Conservation (phyloP, 2,329 filamentous ascomycete species). For the Hirsutella rhossiliensis region DNA sequence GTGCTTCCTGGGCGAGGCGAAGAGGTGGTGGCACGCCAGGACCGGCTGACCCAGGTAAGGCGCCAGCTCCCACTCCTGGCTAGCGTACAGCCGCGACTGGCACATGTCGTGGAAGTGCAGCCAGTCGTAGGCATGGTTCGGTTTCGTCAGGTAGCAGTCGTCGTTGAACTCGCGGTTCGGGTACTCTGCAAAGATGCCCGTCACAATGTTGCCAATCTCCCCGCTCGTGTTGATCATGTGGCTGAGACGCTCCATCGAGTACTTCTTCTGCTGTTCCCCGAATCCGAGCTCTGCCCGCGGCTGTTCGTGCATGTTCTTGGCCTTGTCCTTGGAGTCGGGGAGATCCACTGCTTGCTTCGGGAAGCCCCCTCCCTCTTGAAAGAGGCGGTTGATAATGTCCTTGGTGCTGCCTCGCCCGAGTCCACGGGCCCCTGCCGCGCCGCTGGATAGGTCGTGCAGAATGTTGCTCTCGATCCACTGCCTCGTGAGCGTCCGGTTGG, state of each 20-base stretch:
- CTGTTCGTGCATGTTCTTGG: conserved; percentile 38
- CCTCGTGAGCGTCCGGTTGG: conserved; percentile 45
- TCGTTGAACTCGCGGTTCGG: conserved; percentile 85
- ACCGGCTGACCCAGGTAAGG: conserved; percentile 80
- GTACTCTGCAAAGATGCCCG: conserved; percentile 77
- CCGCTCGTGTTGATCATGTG: conserved; percentile 72
- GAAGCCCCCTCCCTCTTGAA: conserved; percentile 69
- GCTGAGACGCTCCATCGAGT: conserved; percentile 57
- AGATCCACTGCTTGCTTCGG: conserved; percentile 47
- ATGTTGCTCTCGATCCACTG: conserved; percentile 69
- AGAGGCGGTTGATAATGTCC: conserved; percentile 68
- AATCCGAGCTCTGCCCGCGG: conserved; percentile 54
- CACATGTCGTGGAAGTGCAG: conserved; percentile 83
- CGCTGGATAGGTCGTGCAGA: conserved; percentile 53
- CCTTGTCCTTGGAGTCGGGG: conserved; percentile 25
- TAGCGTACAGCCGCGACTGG: conserved; percentile 65
- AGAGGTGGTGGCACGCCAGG: conserved; percentile 83
- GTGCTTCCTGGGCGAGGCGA: conserved; percentile 57
- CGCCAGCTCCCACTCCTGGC: conserved; percentile 84
- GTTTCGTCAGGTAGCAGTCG: conserved; percentile 82
- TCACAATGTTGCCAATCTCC: conserved; percentile 66
- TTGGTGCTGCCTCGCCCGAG: conserved; percentile 59
- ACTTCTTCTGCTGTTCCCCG: conserved; percentile 59
- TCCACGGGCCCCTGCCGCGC: conserved; percentile 59
- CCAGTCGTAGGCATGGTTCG: conserved; percentile 83